Conservation (phyloP, 345 rosid species). For the Streptanthus diversifolius region DNA sequence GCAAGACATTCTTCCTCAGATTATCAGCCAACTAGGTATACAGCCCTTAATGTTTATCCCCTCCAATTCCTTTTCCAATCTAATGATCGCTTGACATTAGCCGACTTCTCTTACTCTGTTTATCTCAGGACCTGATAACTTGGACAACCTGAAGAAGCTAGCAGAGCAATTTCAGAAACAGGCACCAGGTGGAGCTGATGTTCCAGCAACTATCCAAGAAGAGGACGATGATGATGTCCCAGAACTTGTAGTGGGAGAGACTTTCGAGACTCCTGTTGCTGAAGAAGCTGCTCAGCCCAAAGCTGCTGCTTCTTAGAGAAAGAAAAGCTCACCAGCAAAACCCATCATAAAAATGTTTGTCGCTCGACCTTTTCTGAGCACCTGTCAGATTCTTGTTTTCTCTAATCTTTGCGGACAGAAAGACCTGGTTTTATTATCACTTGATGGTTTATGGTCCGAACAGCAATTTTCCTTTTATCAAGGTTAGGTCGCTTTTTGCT, state of each 20-base stretch:
- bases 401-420: slow-evolving; percentile 26
- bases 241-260: slow-evolving; percentile 76
- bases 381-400: slow-evolving; percentile 33
- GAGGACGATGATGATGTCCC: slow-evolving; percentile 83
- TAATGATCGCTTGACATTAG: background rate
- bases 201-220: slow-evolving; percentile 43
- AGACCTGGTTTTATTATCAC: slow-evolving; percentile 17
- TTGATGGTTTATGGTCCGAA: slow-evolving; percentile 27
- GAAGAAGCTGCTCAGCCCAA: slow-evolving; percentile 55
- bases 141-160: slow-evolving; percentile 86
- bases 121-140: slow-evolving; percentile 73
- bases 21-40: slow-evolving; percentile 85
- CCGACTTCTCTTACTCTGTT: background rate
- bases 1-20: slow-evolving; percentile 90
- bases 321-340: slow-evolving; percentile 4
- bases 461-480: slow-evolving; percentile 14
- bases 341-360: slow-evolving; percentile 20
- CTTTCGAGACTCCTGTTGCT: slow-evolving; percentile 74
- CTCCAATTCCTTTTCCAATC: background rate
- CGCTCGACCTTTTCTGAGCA: slow-evolving; percentile 25
- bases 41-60: background rate
- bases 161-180: slow-evolving; percentile 97
- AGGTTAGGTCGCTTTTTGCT: slow-evolving; percentile 19
- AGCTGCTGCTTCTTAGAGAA: slow-evolving; percentile 33
- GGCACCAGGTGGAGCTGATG: slow-evolving; percentile 43